These are phyloP conservation scores for Elsinoe batatas DNA, from an alignment of 2,329 filamentous ascomycete species.

Conservation along the genomic window DNA sequence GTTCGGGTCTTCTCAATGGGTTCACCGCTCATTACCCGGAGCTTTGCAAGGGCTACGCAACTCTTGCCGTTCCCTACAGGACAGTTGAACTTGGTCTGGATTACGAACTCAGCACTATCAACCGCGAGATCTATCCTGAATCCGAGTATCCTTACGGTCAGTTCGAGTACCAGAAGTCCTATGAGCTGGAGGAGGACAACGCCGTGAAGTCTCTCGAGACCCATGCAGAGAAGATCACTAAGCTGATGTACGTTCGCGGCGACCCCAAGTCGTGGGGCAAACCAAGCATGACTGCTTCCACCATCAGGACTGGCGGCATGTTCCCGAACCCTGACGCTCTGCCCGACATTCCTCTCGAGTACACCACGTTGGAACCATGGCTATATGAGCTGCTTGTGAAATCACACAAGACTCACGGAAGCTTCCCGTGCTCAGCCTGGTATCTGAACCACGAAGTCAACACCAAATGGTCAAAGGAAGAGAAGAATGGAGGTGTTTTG, in stretches of 20 bases:
- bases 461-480: constrained; percentile 31
- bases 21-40: constrained; percentile 27
- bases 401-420: constrained; percentile 33
- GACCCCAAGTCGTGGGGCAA: constrained; percentile 22
- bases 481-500: constrained; percentile 28
- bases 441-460: constrained; percentile 39
- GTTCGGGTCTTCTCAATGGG: constrained; percentile 25
- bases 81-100: constrained; percentile 34
- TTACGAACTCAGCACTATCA: constrained; percentile 26
- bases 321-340: constrained; percentile 22
- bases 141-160: constrained; percentile 33
- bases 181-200: constrained; percentile 23
- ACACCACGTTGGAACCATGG: constrained; percentile 23
- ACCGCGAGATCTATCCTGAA: constrained; percentile 38
- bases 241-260: constrained; percentile 21
- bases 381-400: constrained; percentile 23
- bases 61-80: constrained; percentile 33
- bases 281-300: constrained; percentile 18
- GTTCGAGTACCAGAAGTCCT: constrained; percentile 28
- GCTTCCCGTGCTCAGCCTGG: constrained; percentile 31
- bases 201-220: constrained; percentile 15
- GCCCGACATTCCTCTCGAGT: constrained; percentile 25
- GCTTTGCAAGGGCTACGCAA: constrained; percentile 23
- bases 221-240: constrained; percentile 22
- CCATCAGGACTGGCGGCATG: constrained; percentile 25